Evolutionary conservation across 2,329 filamentous ascomycete species (phyloP).

Genomic region (Iodosphaeria phyllophila): DNA sequence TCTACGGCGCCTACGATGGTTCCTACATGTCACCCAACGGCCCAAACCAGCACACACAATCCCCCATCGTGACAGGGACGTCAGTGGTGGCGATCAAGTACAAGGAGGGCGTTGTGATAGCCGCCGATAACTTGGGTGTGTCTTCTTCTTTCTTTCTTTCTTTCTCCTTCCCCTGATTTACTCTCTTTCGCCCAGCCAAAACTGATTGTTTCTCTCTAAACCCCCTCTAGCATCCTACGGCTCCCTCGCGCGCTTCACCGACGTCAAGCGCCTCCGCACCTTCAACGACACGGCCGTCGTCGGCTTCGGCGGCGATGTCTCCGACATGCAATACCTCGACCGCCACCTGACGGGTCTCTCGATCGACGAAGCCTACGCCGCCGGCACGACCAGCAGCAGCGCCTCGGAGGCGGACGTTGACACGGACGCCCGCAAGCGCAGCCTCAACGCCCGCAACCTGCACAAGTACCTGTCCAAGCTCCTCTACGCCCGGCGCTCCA

Average conservation of each 20-base stretch:
- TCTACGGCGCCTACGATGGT: slow-evolving; percentile 85
- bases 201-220: no score
- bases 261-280: slow-evolving; percentile 83
- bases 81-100: slow-evolving; percentile 93
- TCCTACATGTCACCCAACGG: slow-evolving; percentile 57
- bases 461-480: slow-evolving; percentile 95
- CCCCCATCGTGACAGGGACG: slow-evolving; percentile 86
- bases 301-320: slow-evolving; percentile 92
- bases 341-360: slow-evolving; percentile 73
- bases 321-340: slow-evolving; percentile 98
- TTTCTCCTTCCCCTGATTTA: background rate
- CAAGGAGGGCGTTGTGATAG: slow-evolving; percentile 89
- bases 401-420: no score
- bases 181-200: background rate
- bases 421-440: slow-evolving; percentile 24
- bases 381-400: no score
- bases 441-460: slow-evolving; percentile 78
- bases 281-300: slow-evolving; percentile 74
- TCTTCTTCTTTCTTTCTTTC: slow-evolving; percentile 2
- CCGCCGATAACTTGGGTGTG: slow-evolving; percentile 86
- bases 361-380: slow-evolving; percentile 72
- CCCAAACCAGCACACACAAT: slow-evolving; percentile 76
- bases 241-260: slow-evolving; percentile 87
- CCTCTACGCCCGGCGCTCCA: slow-evolving; percentile 82
- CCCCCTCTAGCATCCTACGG: slow-evolving; percentile 67